Conservation (phyloP, 2,329 filamentous ascomycete genomes). For the Talaromyces sp. region DNA sequence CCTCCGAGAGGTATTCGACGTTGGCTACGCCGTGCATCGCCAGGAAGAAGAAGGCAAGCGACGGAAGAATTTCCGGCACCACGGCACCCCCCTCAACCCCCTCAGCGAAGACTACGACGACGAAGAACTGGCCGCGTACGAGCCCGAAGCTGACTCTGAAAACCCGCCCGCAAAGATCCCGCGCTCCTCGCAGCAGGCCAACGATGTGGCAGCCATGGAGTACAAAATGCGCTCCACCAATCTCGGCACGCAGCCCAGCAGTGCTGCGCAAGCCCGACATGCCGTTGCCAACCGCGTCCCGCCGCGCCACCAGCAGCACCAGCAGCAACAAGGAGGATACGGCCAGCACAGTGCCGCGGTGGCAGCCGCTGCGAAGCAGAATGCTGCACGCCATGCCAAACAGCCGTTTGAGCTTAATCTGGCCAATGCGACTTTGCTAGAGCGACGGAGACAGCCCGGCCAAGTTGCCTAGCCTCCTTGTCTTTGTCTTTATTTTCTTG, state of each 20-base stretch:
- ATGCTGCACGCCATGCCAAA: conserved; percentile 67
- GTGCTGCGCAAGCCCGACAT: conserved; percentile 59
- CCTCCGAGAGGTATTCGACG: conserved; percentile 93
- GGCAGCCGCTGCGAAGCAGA: conserved; percentile 75
- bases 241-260: conserved; percentile 53
- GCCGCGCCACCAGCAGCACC: conserved; percentile 48
- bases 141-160: conserved; percentile 30
- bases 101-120: conserved; percentile 61
- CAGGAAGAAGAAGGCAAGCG: conserved; percentile 95
- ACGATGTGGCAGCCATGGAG: conserved; percentile 69
- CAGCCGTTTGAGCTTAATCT: conserved; percentile 88
- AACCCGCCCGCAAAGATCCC: conserved; percentile 60
- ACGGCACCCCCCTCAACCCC: conserved; percentile 54
- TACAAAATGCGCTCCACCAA: conserved; percentile 81
- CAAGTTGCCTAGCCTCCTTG: background rate
- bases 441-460: conserved; percentile 49
- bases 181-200: conserved; percentile 51
- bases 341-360: conserved; percentile 84
- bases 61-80: conserved; percentile 72
- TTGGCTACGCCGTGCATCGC: conserved; percentile 93
- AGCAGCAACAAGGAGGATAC: conserved; percentile 57
- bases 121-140: conserved; percentile 51
- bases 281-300: conserved; percentile 29
- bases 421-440: conserved; percentile 83
- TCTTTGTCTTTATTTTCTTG: background rate